Evolutionary conservation across 768 basidiomycete genomes (phyloP).

Genomic region (Psilocybe sp.): DNA sequence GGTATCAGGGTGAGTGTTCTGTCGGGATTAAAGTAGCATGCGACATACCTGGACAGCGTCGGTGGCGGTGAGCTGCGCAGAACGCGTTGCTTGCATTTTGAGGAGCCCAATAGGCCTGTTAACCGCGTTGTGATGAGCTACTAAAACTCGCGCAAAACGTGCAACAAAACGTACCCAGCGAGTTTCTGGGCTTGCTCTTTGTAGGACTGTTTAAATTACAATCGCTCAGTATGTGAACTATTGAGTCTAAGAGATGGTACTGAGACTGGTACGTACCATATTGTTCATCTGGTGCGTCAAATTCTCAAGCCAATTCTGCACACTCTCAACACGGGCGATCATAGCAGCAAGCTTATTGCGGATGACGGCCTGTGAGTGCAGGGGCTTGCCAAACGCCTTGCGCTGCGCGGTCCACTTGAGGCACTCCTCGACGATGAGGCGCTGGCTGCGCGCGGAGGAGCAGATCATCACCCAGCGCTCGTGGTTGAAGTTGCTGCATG

Average conservation of each 20-base stretch:
- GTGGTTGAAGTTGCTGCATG: slow-evolving; percentile 71
- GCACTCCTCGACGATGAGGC: slow-evolving; percentile 50
- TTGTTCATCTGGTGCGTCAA: slow-evolving; percentile 85
- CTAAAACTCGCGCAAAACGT: background rate
- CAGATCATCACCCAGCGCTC: slow-evolving; percentile 93
- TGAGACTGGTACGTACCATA: slow-evolving; percentile 44
- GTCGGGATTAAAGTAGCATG: background rate
- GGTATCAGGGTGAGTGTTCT: slow-evolving; percentile 1
- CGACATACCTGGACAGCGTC: slow-evolving; percentile 61
- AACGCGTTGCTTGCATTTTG: slow-evolving; percentile 65
- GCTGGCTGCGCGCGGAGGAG: slow-evolving; percentile 63
- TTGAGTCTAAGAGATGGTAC: background rate
- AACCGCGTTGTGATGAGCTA: slow-evolving; percentile 1
- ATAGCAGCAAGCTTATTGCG: slow-evolving; percentile 86
- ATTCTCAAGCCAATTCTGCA: slow-evolving; percentile 81
- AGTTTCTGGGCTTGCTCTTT: slow-evolving; percentile 74
- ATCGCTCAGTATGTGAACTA: background rate
- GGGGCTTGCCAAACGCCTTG: slow-evolving; percentile 86
- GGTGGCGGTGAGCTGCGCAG: slow-evolving; percentile 62
- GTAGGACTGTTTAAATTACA: slow-evolving; percentile 41
- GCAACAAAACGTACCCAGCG: slow-evolving; percentile 51
- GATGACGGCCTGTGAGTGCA: slow-evolving; percentile 84
- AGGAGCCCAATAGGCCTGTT: slow-evolving; percentile 63
- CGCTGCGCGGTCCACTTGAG: slow-evolving; percentile 85
- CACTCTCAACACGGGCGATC: slow-evolving; percentile 60